Percentiles rank a stretch among this genome's conserved stretches.
Conservation (phyloP, 768 basidiomycete genomes). For the Serendipita sp. region DNA sequence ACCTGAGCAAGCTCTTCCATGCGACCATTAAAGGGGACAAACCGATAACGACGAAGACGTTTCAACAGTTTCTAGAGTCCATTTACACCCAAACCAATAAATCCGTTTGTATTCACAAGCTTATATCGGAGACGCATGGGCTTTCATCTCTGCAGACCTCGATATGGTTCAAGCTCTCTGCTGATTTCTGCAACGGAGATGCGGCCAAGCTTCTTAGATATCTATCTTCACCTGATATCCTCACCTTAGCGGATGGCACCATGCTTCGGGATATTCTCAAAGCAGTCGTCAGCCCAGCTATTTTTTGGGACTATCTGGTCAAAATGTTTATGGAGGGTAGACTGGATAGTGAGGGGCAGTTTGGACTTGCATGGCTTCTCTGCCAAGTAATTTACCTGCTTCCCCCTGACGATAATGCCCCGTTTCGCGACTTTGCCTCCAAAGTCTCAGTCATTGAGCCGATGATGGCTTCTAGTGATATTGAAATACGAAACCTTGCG, state of each 20-base stretch:
- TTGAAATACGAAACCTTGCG: constrained; percentile 18
- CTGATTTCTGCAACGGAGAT: constrained; percentile 28
- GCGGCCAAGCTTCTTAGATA: constrained; percentile 24
- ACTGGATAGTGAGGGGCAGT: constrained; percentile 21
- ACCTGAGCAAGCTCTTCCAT: constrained; percentile 20
- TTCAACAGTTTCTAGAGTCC: constrained; percentile 29
- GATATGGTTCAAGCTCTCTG: constrained; percentile 26
- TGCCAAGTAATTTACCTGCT: constrained; percentile 31
- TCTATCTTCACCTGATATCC: constrained; percentile 24
- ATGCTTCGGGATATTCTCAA: constrained; percentile 26
- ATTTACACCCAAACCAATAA: constrained; percentile 28
- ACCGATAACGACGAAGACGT: background rate
- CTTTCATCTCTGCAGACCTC: constrained; percentile 25
- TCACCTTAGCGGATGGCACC: constrained; percentile 27
- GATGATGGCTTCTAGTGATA: constrained; percentile 17
- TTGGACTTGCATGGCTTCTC: constrained; percentile 33
- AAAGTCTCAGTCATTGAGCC: constrained; percentile 18
- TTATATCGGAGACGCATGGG: constrained; percentile 25
- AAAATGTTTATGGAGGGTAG: constrained; percentile 12
- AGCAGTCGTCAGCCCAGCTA: constrained; percentile 31
- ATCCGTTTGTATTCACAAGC: constrained; percentile 22
- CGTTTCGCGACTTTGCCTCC: constrained; percentile 26
- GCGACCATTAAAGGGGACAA: background rate
- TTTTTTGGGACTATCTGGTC: constrained; percentile 28
- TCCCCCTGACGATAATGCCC: constrained; percentile 16